Base-by-base conservation (phyloP, 192 early-diverging fungal genomes). In the Podila horticola region DNA sequence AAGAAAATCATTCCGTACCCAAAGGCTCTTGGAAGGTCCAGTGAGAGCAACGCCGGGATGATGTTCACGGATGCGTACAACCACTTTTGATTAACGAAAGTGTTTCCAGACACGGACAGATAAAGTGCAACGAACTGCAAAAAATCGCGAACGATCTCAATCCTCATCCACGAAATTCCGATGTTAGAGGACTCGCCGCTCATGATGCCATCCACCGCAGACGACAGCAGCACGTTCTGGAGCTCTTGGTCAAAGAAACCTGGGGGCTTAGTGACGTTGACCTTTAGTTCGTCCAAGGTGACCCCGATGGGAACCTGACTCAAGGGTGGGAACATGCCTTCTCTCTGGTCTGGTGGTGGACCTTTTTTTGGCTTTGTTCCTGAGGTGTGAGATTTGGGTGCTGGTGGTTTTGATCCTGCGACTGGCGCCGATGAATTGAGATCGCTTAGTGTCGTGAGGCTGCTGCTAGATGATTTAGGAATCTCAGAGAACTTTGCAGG, bases 121-220 rank as follows among this genome's bases (percentile, higher is more conserved):
- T 75, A 76, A 3, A 85, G 66, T 4, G 58, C 71, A 7, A 82
- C 66, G 26, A 85, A 79, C 62, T 85, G 84, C 41, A 85, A 59
- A 38, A 85, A 82, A 59, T 85, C 84, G 38, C 79, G 68, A 26
- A 85, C 68, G 60, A 85, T 82, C 63, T 85, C 84, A 11, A 82
- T 60, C 67, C 73, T 55, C 71, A 82, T 74, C 50, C 72, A 77
- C 4, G 61, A 77, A 36, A 69, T 74, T n/a, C 79, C 84, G 34
- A 79, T 58, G 38, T 67, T 63, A 20, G 71, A 71, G 2, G 69
- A 30, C 48, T 79, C 74, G 28, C 74, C 72, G 36, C 69, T 73
- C 69, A 84, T 72, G 38, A 84, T 74, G 0, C 83, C 83, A 49
- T 84, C 83, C 22, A 84, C 65, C 19, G 76, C 76, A 5, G 73